Evolutionary conservation across 2,329 filamentous ascomycete species (phyloP).

Genomic region (Sporothrix schenckii): DNA sequence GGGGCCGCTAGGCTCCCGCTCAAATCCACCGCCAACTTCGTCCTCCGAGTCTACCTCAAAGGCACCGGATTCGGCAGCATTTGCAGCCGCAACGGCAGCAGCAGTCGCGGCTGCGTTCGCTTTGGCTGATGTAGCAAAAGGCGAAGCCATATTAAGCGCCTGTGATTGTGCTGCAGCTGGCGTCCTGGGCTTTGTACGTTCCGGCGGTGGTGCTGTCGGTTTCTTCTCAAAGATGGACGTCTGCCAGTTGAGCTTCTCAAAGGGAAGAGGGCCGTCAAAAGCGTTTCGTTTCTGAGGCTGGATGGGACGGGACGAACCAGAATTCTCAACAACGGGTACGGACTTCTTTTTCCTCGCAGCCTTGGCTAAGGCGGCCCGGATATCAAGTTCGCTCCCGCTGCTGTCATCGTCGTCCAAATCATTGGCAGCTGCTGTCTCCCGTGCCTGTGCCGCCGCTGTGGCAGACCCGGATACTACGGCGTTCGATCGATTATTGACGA

Average conservation of each 20-base stretch:
- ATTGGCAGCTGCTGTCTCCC: slow-evolving; percentile 44
- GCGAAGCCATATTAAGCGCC: slow-evolving; percentile 5
- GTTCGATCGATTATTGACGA: slow-evolving; percentile 73
- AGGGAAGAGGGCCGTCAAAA: slow-evolving; percentile 82
- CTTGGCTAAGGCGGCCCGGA: slow-evolving; percentile 73
- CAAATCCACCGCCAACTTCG: slow-evolving; percentile 68
- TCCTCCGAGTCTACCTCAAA: slow-evolving; percentile 42
- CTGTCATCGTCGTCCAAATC: slow-evolving; percentile 48
- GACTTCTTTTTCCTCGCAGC: slow-evolving; percentile 60
- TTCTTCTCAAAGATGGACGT: slow-evolving; percentile 58
- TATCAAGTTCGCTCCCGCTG: slow-evolving; percentile 79
- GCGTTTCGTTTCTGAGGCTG: slow-evolving; percentile 61
- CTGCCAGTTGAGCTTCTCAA: slow-evolving; percentile 79
- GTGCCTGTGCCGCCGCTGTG: slow-evolving; percentile 9
- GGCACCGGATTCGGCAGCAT: slow-evolving; percentile 36
- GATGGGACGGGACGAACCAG: slow-evolving; percentile 42
- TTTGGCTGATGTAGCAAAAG: slow-evolving; percentile 17
- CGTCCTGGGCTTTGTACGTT: slow-evolving; percentile 7
- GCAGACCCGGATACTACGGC: slow-evolving; percentile 51
- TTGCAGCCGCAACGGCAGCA: slow-evolving; percentile 24
- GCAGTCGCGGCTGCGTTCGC: not conserved
- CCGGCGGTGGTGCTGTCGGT: slow-evolving; percentile 37
- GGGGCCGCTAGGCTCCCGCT: slow-evolving; percentile 39
- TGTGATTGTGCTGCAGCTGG: not conserved
- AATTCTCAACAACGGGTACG: slow-evolving; percentile 39